A percentile compares a stretch with the other conserved stretches of the same genome.
phyloP scores from a whole-genome alignment of 352 stramenopile species.

The Pythium apleroticum region DNA sequence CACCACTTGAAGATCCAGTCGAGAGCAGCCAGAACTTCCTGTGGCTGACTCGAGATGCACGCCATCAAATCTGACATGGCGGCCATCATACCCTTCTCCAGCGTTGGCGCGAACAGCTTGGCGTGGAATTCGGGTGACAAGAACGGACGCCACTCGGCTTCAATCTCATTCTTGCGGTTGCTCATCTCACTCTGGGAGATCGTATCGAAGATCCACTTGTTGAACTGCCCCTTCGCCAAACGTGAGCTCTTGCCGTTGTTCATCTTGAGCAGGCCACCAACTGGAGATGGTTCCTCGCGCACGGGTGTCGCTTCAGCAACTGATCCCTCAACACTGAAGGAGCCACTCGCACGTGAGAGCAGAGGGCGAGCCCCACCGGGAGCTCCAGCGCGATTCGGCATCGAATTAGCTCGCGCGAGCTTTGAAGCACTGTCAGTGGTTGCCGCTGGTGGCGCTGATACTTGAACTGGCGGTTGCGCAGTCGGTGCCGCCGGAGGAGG shows the following conservation, averaged over 20 bases:
- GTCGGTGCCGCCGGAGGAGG: not conserved
- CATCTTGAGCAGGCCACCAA: conserved; percentile 53
- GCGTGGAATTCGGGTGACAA: conserved; percentile 64
- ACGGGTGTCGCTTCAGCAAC: conserved; percentile 15
- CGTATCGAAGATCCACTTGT: conserved; percentile 85
- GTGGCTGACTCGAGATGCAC: conserved; percentile 58
- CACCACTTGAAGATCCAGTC: conserved; percentile 88
- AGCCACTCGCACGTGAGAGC: conserved; percentile 25
- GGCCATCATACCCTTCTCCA: conserved; percentile 85
- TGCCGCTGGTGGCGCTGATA: not conserved
- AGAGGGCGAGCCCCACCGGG: conserved; percentile 9
- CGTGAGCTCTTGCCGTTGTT: conserved; percentile 58
- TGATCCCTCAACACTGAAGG: conserved; percentile 25
- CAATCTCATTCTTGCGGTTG: conserved; percentile 66
- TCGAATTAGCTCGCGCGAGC: conserved; percentile 15
- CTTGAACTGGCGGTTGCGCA: conserved; percentile 2
- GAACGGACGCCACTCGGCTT: conserved; percentile 76
- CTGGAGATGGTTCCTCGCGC: conserved; percentile 29
- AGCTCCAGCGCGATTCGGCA: conserved; percentile 17
- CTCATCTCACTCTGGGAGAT: conserved; percentile 70
- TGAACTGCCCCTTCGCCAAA: conserved; percentile 65
- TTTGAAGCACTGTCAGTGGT: conserved; percentile 4
- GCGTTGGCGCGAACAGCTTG: conserved; percentile 74
- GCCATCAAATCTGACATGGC: conserved; percentile 74
- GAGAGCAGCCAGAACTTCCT: conserved; percentile 66